These are phyloP conservation scores for Paecilomyces formosus DNA, from an alignment of 2,329 filamentous ascomycete species.

Conservation along the genomic window DNA sequence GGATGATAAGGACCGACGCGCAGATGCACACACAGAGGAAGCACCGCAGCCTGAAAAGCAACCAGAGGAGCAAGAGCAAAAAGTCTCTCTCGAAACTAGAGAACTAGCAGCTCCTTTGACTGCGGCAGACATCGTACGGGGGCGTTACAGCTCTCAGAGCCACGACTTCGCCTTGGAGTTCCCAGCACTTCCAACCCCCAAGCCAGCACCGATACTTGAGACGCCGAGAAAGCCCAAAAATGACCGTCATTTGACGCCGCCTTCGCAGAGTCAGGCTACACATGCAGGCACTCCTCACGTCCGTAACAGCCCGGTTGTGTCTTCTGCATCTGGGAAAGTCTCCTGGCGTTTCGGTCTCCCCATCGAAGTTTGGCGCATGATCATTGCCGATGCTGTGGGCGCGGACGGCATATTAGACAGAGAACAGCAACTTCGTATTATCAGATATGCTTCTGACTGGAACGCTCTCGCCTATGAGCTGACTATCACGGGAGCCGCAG, in stretches of 20 bases:
- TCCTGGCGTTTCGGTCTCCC: constrained; percentile 19
- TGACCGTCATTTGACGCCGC: background rate
- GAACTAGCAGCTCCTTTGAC: background rate
- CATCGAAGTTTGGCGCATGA: constrained; percentile 19
- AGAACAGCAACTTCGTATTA: constrained; percentile 20
- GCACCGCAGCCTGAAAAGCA: background rate
- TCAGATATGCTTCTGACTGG: constrained; percentile 27
- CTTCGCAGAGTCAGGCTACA: background rate
- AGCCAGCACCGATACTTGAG: background rate
- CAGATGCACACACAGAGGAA: background rate
- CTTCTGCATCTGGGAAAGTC: constrained; percentile 6
- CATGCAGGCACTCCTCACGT: background rate
- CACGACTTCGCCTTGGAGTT: constrained; percentile 14
- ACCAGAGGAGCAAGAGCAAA: background rate
- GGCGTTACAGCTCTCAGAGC: constrained; percentile 7
- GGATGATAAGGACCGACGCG: constrained; percentile 17
- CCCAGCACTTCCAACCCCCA: constrained; percentile 3
- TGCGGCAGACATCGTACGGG: background rate
- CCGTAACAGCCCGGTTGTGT: background rate
- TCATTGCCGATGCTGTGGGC: constrained; percentile 20
- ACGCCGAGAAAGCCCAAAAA: background rate
- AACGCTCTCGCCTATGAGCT: constrained; percentile 19
- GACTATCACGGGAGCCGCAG: constrained; percentile 18
- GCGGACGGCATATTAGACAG: constrained; percentile 17
- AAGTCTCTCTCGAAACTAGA: constrained; percentile 1